Evolutionary conservation across 257 asterid species (phyloP).

Genomic region (Nicotiana attenuata): DNA sequence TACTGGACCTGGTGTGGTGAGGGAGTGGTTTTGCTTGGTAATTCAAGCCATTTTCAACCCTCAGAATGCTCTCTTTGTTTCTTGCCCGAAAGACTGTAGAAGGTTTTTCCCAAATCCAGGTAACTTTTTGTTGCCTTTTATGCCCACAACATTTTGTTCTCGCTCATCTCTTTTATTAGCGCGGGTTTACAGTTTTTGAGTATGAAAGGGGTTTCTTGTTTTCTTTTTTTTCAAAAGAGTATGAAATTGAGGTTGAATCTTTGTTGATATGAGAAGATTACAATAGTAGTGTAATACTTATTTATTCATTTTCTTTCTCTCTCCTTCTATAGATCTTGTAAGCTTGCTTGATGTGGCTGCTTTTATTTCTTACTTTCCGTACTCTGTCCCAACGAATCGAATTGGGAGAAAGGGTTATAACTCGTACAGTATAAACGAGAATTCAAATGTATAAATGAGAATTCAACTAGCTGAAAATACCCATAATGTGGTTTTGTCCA

Average conservation of each 20-base stretch:
- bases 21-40: conserved; percentile 32
- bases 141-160: background rate
- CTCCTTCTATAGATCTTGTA: background rate
- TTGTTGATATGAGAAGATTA: background rate
- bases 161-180: background rate
- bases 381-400: too few relatives aligned
- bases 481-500: too few relatives aligned
- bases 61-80: conserved; percentile 72
- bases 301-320: background rate
- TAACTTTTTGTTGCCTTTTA: conserved; percentile 14
- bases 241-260: background rate
- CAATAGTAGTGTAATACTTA: background rate
- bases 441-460: too few relatives aligned
- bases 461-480: too few relatives aligned
- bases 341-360: background rate
- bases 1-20: too few relatives aligned
- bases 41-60: conserved; percentile 82
- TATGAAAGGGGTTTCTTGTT: too few relatives aligned
- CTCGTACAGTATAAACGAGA: too few relatives aligned
- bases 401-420: too few relatives aligned
- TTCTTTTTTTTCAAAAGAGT: background rate
- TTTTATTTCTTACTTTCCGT: too few relatives aligned
- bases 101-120: conserved; percentile 96
- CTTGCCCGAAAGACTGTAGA: conserved; percentile 80
- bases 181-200: background rate